phyloP scores from a whole-genome alignment of 257 asterid species.

The Primulina eburnea region DNA sequence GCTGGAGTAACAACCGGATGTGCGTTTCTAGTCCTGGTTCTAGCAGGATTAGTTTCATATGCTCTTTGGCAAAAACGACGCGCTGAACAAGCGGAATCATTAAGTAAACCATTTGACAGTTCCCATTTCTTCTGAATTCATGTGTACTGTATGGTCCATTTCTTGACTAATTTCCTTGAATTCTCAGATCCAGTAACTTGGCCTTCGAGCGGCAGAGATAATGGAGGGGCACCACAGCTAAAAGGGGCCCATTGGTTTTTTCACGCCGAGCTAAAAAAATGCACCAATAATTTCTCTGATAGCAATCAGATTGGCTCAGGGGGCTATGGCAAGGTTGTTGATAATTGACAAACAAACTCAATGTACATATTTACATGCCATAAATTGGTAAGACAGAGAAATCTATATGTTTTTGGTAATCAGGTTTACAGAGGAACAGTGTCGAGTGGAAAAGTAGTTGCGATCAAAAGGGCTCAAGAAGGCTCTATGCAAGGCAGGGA shows the following conservation, averaged over 20 bases:
- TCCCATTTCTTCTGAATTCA: slow-evolving; percentile 6
- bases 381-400: background rate
- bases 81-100: slow-evolving; percentile 78
- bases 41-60: slow-evolving; percentile 59
- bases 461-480: slow-evolving; percentile 79
- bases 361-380: background rate
- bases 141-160: background rate
- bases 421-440: slow-evolving; percentile 84
- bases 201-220: slow-evolving; percentile 80
- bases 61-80: slow-evolving; percentile 75
- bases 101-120: slow-evolving; percentile 86
- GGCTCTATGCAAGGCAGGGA: slow-evolving; percentile 86
- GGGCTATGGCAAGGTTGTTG: slow-evolving; percentile 86
- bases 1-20: slow-evolving; percentile 73
- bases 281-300: slow-evolving; percentile 68
- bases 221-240: slow-evolving; percentile 93
- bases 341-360: background rate
- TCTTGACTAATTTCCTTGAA: slow-evolving; percentile 16
- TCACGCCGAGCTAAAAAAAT: slow-evolving; percentile 83
- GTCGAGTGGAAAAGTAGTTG: slow-evolving; percentile 64
- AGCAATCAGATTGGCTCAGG: slow-evolving; percentile 89
- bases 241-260: slow-evolving; percentile 97
- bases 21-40: slow-evolving; percentile 51
- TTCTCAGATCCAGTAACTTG: slow-evolving; percentile 59
- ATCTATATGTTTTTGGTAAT: slow-evolving; percentile 12